These are phyloP conservation scores for Purpureocillium lavendulum DNA, from an alignment of 2,329 filamentous ascomycete genomes.

Conservation along the genomic window DNA sequence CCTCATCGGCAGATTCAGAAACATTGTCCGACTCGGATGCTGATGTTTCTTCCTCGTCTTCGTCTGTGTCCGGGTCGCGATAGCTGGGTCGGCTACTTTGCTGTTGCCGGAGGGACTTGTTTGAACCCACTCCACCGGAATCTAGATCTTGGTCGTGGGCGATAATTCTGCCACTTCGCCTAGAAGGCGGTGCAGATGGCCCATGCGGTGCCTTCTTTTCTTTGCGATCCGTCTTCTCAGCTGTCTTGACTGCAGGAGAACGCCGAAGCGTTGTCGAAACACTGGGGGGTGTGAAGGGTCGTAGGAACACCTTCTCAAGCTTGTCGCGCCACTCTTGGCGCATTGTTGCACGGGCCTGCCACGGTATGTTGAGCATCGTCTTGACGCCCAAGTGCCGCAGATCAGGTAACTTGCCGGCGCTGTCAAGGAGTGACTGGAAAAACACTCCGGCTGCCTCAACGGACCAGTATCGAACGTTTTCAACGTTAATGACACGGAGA, in stretches of 20 bases:
- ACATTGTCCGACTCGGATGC: constrained; percentile 6
- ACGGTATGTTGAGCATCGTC: constrained; percentile 70
- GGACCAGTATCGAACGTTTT: constrained; percentile 69
- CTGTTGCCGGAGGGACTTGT: constrained; percentile 7
- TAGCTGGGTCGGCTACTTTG: constrained; percentile 23
- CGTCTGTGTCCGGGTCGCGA: constrained; percentile 36
- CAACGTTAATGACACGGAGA: constrained; percentile 64
- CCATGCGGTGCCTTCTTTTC: constrained; percentile 10
- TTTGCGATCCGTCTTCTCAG: constrained; percentile 3
- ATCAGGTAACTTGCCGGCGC: constrained; percentile 54
- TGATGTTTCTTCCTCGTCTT: constrained; percentile 28
- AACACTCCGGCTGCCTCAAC: constrained; percentile 64
- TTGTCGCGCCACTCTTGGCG: constrained; percentile 69
- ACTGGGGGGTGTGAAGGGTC: constrained; percentile 33
- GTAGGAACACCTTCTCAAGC: constrained; percentile 59
- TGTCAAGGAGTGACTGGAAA: constrained; percentile 68
- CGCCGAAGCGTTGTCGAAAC: constrained; percentile 14
- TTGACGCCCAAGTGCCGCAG: constrained; percentile 66
- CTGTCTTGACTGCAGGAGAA: constrained; percentile 10
- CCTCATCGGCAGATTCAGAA: constrained; percentile 7
- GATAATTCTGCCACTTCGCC: constrained; percentile 28
- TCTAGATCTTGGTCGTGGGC: constrained; percentile 16
- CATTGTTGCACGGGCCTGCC: constrained; percentile 75
- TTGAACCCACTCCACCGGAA: constrained; percentile 9
- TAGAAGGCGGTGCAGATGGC: constrained; percentile 18